These are phyloP conservation scores for Pholiota microspora DNA, from an alignment of 768 basidiomycete species.

Conservation along the genomic window DNA sequence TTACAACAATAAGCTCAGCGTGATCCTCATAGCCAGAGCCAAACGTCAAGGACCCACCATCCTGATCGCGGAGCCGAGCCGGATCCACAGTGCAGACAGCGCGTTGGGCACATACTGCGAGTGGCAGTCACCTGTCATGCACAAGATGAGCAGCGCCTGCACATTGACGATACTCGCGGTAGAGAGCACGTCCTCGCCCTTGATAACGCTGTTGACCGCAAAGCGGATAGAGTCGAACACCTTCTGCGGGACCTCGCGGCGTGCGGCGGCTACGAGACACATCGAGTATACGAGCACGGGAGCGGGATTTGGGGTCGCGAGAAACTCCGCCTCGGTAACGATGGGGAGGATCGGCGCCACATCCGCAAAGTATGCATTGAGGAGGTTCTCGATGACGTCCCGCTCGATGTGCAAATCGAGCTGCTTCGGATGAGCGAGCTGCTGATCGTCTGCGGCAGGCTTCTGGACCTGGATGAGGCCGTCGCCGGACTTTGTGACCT, in stretches of 20 bases:
- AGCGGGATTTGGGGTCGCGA: conserved; percentile 68
- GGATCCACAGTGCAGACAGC: conserved; percentile 81
- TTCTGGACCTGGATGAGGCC: conserved; percentile 84
- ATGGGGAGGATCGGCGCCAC: conserved; percentile 88
- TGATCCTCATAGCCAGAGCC: background rate
- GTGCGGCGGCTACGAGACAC: conserved; percentile 87
- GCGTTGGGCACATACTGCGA: conserved; percentile 86
- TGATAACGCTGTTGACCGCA: conserved; percentile 83
- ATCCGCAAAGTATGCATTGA: conserved; percentile 92
- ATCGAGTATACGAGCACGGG: conserved; percentile 90
- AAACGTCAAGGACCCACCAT: conserved; percentile 59
- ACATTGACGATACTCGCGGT: conserved; percentile 85
- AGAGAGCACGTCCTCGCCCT: conserved; percentile 87
- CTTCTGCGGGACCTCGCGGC: conserved; percentile 76
- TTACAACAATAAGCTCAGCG: conserved; percentile 6
- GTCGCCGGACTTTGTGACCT: conserved; percentile 80
- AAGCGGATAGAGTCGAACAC: conserved; percentile 91
- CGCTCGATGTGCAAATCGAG: conserved; percentile 74
- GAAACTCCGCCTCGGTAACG: conserved; percentile 85
- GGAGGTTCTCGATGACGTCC: conserved; percentile 73
- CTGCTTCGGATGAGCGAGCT: conserved; percentile 54
- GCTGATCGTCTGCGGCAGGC: conserved; percentile 54
- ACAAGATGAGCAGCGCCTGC: conserved; percentile 81
- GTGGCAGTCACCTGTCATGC: conserved; percentile 89
- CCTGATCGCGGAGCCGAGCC: conserved; percentile 85